Conservation (phyloP, 2,329 filamentous ascomycete genomes). For the Westerdykella sp. region DNA sequence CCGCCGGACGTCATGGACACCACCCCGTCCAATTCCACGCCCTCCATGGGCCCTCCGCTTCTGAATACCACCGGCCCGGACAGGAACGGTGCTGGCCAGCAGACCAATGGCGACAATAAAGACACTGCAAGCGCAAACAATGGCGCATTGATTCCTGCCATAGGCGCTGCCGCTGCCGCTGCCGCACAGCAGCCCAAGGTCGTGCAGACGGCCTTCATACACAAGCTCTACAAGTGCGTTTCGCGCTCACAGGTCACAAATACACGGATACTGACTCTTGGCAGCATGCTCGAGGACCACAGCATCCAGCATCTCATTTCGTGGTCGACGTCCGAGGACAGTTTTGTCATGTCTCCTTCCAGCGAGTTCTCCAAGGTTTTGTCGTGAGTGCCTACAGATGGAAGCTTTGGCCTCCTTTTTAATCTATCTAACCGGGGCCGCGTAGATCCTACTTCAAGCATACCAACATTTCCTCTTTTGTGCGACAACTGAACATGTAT, state of each 20-base stretch:
- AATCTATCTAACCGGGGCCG: slow-evolving; percentile 20
- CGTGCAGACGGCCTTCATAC: slow-evolving; percentile 96
- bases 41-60: slow-evolving; percentile 45
- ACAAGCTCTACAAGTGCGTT: slow-evolving; percentile 93
- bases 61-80: slow-evolving; percentile 47
- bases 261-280: slow-evolving; percentile 24
- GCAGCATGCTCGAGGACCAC: slow-evolving; percentile 91
- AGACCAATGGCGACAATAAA: slow-evolving; percentile 25
- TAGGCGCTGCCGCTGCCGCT: slow-evolving; percentile 60
- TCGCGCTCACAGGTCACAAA: not conserved
- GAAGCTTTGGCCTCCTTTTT: slow-evolving; percentile 19
- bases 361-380: slow-evolving; percentile 97
- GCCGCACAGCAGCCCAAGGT: slow-evolving; percentile 92
- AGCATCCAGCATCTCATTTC: slow-evolving; percentile 93
- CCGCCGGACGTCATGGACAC: slow-evolving; percentile 52
- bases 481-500: slow-evolving; percentile 98
- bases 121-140: slow-evolving; percentile 25
- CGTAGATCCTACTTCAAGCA: slow-evolving; percentile 96
- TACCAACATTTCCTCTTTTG: slow-evolving; percentile 98
- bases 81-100: slow-evolving; percentile 28
- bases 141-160: slow-evolving; percentile 40
- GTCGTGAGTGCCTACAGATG: slow-evolving; percentile 59
- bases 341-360: slow-evolving; percentile 97
- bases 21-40: slow-evolving; percentile 41
- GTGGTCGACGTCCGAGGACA: slow-evolving; percentile 89